Conservation (phyloP, 306 rosid species). For the Corylus americana region DNA sequence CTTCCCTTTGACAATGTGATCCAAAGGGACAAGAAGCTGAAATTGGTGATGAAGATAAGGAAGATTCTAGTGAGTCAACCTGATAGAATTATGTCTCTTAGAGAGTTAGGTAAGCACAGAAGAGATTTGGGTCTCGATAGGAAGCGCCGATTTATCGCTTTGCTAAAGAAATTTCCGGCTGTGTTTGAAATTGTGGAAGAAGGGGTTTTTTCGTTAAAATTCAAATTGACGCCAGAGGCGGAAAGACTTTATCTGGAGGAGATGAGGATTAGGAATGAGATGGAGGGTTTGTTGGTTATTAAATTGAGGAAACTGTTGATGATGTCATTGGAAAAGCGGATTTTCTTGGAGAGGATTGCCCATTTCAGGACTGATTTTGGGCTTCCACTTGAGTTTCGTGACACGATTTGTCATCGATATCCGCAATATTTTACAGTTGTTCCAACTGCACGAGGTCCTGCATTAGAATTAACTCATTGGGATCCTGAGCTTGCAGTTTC, state of each 20-base stretch:
- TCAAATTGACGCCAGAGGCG: slow-evolving; percentile 70
- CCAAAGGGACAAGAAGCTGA: slow-evolving; percentile 83
- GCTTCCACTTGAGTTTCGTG: slow-evolving; percentile 77
- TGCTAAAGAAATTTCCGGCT: slow-evolving; percentile 76
- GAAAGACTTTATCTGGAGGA: slow-evolving; percentile 83
- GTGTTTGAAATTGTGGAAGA: slow-evolving; percentile 74
- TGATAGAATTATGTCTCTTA: slow-evolving; percentile 73
- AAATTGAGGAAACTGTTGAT: slow-evolving; percentile 81
- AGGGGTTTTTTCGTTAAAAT: slow-evolving; percentile 65
- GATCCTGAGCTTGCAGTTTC: slow-evolving; percentile 93
- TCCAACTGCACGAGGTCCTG: slow-evolving; percentile 72
- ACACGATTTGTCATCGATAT: slow-evolving; percentile 77
- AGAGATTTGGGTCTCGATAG: slow-evolving; percentile 70
- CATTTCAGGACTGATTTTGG: slow-evolving; percentile 74
- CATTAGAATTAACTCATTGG: slow-evolving; percentile 85
- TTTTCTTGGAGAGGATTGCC: slow-evolving; percentile 76
- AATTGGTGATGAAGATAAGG: slow-evolving; percentile 69
- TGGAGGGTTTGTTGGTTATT: slow-evolving; percentile 72
- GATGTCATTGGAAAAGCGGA: slow-evolving; percentile 78
- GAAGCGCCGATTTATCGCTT: slow-evolving; percentile 61
- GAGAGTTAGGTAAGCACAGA: slow-evolving; percentile 63
- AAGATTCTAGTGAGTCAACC: slow-evolving; percentile 67
- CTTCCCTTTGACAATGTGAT: slow-evolving; percentile 77
- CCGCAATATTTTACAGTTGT: slow-evolving; percentile 80
- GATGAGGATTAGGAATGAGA: slow-evolving; percentile 68